Percentiles rank a stretch among this genome's conserved stretches.
Evolutionary conservation across 202 grass and related monocot genomes (phyloP).

Genomic region (Setaria viridis): DNA sequence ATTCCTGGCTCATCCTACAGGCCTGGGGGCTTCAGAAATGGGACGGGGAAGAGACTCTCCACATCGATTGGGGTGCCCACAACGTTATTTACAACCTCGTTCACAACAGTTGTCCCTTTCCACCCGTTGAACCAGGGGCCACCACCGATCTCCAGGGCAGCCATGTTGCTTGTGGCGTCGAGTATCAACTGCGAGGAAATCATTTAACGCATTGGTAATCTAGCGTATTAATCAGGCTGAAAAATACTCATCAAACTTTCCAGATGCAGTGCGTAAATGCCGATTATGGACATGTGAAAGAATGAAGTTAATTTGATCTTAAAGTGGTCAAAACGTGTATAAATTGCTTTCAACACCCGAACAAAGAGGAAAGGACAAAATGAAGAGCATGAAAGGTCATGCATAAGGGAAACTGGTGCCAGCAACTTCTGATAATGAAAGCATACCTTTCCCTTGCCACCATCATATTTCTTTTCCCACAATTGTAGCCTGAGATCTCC

Average conservation of each 20-base stretch:
- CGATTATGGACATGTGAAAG: background rate
- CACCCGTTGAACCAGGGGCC: slow-evolving; percentile 89
- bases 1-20: slow-evolving; percentile 50
- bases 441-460: slow-evolving; percentile 78
- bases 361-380: background rate
- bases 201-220: background rate
- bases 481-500: slow-evolving; percentile 80
- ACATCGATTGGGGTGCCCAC: slow-evolving; percentile 63
- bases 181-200: slow-evolving; percentile 72
- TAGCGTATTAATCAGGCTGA: background rate
- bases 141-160: slow-evolving; percentile 82
- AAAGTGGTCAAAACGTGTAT: background rate
- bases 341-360: background rate
- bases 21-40: slow-evolving; percentile 78
- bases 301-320: slow-evolving; percentile 8
- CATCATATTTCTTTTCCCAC: slow-evolving; percentile 75
- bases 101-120: slow-evolving; percentile 65
- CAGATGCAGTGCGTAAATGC: background rate
- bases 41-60: slow-evolving; percentile 67
- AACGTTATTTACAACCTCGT: slow-evolving; percentile 56
- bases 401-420: background rate
- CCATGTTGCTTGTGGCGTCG: slow-evolving; percentile 85
- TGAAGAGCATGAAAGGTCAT: background rate
- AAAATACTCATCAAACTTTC: background rate
- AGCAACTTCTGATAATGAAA: background rate